phyloP scores from a whole-genome alignment of 2,329 filamentous ascomycete species.

The Stagonosporopsis rhizophila region DNA sequence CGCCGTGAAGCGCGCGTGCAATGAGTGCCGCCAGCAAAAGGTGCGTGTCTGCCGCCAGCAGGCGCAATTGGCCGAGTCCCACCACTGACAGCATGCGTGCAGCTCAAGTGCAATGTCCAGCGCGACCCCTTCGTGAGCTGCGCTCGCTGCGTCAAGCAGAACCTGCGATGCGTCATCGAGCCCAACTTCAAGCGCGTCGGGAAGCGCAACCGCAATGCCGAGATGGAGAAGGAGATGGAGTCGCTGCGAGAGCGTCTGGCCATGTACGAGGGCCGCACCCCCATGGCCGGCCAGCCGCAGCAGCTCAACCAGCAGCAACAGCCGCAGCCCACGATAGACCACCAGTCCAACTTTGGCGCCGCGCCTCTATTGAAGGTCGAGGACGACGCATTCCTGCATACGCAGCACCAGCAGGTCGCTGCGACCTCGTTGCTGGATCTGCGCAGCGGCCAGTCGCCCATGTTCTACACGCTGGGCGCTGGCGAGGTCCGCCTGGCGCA shows the following conservation, averaged over 20 bases:
- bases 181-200: slow-evolving; percentile 86
- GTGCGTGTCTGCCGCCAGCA: slow-evolving; percentile 56
- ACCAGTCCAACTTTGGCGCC: slow-evolving; percentile 29
- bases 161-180: slow-evolving; percentile 84
- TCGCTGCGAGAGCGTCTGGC: slow-evolving; percentile 62
- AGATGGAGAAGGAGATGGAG: slow-evolving; percentile 86
- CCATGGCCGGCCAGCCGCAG: slow-evolving; percentile 30
- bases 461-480: slow-evolving; percentile 64
- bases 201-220: slow-evolving; percentile 82
- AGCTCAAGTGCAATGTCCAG: slow-evolving; percentile 84
- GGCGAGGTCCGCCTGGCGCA: slow-evolving; percentile 55
- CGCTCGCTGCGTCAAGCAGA: slow-evolving; percentile 78
- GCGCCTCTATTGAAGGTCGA: slow-evolving; percentile 35
- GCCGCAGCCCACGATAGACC: slow-evolving; percentile 22
- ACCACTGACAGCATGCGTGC: slow-evolving; percentile 17
- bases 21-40: slow-evolving; percentile 86
- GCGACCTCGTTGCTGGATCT: slow-evolving; percentile 51
- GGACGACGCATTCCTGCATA: slow-evolving; percentile 46
- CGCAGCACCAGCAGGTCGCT: slow-evolving; percentile 48
- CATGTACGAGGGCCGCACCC: slow-evolving; percentile 64
- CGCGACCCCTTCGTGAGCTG: slow-evolving; percentile 82
- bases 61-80: not conserved
- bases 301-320: slow-evolving; percentile 34
- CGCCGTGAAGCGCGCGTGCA: slow-evolving; percentile 74
- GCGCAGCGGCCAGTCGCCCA: slow-evolving; percentile 57